Base-by-base conservation (phyloP, 2,329 filamentous ascomycete species). In the Passalora sequoiae region DNA sequence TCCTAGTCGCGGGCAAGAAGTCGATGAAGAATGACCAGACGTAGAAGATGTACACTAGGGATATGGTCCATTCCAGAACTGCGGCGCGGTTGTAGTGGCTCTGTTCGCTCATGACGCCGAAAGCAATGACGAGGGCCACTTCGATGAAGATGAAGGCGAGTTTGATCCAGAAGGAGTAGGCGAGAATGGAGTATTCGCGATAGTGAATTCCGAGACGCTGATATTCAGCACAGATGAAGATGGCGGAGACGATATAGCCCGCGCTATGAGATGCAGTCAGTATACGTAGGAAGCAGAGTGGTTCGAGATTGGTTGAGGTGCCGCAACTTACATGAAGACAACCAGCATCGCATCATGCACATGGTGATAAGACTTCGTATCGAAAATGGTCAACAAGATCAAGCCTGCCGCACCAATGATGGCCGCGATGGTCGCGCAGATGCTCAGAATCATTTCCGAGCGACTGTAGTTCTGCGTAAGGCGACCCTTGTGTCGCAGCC, bases 211-310 rank as follows among this genome's bases (percentile, higher is more conserved):
- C 88, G 1, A 97, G 75, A 2, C 86, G 81, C 59, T 92, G 84
- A 65, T 94, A 96, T 65, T 96, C 89, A 70, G 80, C 81, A 71
- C 89, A 96, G 53, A 91, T 84, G 66, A 89, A 91, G 55, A 96
- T 76, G 43, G 91, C 89, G 4, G 83, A 87, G 42, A 95, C 62
- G 41, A 96, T 71, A 64, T 94, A 97, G 24, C 88, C 92, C 10
- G 66, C 80, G 38, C 61, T 66, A 35, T 4, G 17, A 6, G 6
- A 22, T 7, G 15, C 15, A 4, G 37, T 51, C 22, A 48, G 44
- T 35, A 29, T 15, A 19, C 12, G 24, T 27, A 6, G 12, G 24
- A 7, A 6, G 6, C 24, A 27, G 24, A 12, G 6, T 27, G 6
- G 24, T 27, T 27, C 38, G 38, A 27, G 31, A 5, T 38, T n/a